phyloP scores from a whole-genome alignment of 495 filamentous ascomycete species.

The Hypoxylon trugodes region DNA sequence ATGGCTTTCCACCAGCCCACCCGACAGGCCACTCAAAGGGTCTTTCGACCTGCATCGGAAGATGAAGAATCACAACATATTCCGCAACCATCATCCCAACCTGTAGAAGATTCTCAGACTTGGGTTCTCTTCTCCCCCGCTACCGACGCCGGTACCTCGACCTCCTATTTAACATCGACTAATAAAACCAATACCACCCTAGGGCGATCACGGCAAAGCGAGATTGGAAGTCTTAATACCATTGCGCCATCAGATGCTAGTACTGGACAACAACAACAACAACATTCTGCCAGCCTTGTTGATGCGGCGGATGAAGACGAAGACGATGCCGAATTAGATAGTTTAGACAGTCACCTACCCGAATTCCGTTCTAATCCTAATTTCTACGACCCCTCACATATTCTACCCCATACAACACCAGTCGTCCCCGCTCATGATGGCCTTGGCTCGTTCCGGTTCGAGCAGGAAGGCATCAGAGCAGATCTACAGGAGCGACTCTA shows the following conservation, averaged over 20 bases:
- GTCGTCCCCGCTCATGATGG: conserved; percentile 93
- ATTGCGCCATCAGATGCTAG: conserved; percentile 59
- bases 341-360: conserved; percentile 87
- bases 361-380: conserved; percentile 77
- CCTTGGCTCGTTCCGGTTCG: conserved; percentile 76
- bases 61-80: conserved; percentile 55
- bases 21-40: conserved; percentile 66
- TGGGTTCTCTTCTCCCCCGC: conserved; percentile 95
- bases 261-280: conserved; percentile 49
- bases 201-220: conserved; percentile 78
- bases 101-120: conserved; percentile 79
- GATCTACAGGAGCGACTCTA: conserved; percentile 81
- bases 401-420: conserved; percentile 51
- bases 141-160: conserved; percentile 67
- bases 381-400: conserved; percentile 55
- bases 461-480: conserved; percentile 49
- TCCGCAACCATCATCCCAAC: conserved; percentile 48
- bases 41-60: conserved; percentile 61
- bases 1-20: conserved; percentile 90
- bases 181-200: conserved; percentile 75
- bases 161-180: conserved; percentile 75
- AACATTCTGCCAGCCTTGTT: conserved; percentile 54
- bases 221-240: conserved; percentile 84
- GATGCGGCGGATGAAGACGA: conserved; percentile 64
- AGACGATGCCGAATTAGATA: conserved; percentile 84